phyloP scores from a whole-genome alignment of 148 eudicot species.

The Rhododendron henanense region DNA sequence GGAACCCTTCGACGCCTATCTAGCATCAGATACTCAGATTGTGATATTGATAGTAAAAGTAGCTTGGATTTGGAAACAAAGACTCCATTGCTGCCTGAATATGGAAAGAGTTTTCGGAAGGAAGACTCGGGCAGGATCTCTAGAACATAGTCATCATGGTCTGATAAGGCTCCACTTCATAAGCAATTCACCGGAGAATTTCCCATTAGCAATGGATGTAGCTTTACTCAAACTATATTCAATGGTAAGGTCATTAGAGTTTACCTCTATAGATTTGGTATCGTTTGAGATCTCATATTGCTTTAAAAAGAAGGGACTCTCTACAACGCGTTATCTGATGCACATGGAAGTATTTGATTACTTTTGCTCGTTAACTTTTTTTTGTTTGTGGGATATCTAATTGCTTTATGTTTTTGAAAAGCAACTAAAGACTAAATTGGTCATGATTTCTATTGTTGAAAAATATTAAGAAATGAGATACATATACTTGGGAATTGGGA shows the following conservation, averaged over 20 bases:
- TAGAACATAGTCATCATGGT: conserved; percentile 37
- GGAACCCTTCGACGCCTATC: conserved; percentile 46
- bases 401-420: not conserved
- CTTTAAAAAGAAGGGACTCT: not conserved
- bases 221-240: conserved; percentile 73
- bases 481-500: not conserved
- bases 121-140: conserved; percentile 37
- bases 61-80: conserved; percentile 42
- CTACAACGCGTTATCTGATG: not conserved
- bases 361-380: not conserved
- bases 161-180: conserved; percentile 38
- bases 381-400: not conserved
- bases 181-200: conserved; percentile 61
- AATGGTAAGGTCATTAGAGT: conserved; percentile 43
- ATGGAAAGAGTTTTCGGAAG: conserved; percentile 29
- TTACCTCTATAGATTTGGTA: too few species aligned
- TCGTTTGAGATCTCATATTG: not conserved
- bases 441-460: not conserved
- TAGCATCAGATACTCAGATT: conserved; percentile 25
- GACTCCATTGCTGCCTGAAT: conserved; percentile 52
- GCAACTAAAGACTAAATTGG: not conserved
- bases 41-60: conserved; percentile 22
- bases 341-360: not conserved
- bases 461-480: not conserved
- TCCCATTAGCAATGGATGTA: conserved; percentile 68